Conservation (phyloP, 2,329 filamentous ascomycete genomes). For the Nemania sp. region DNA sequence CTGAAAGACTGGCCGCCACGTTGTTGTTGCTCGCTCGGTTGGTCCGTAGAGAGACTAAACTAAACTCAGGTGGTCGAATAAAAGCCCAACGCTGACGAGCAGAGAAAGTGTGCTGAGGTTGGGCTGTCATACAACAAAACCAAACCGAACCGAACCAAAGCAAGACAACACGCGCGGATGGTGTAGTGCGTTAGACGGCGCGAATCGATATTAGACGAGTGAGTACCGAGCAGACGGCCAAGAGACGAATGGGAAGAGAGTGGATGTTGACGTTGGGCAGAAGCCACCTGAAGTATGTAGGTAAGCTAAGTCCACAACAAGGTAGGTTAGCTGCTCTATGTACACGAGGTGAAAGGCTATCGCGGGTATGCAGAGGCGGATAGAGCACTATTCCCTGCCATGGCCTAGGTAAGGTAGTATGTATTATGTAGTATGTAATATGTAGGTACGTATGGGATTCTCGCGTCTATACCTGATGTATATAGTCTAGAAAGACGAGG, state of each 20-base stretch:
- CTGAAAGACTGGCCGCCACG: conserved; percentile 46
- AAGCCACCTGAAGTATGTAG: conserved; percentile 40
- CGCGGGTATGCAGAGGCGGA: conserved; percentile 38
- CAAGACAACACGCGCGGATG: conserved; percentile 31
- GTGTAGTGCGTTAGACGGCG: conserved; percentile 34
- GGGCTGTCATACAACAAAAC: conserved; percentile 38
- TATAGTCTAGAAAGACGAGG: conserved; percentile 30
- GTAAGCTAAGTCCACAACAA: conserved; percentile 33
- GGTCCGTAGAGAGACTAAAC: conserved; percentile 28
- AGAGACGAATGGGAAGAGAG: conserved; percentile 37
- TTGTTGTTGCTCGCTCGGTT: conserved; percentile 37
- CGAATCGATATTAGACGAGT: conserved; percentile 28
- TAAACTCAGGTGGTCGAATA: conserved; percentile 33
- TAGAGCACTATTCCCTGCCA: conserved; percentile 34
- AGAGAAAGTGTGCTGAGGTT: conserved; percentile 33
- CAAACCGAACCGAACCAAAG: background rate
- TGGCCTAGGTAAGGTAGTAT: conserved; percentile 33
- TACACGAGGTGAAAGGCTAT: conserved; percentile 36
- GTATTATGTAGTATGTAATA: conserved; percentile 35
- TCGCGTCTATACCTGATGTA: conserved; percentile 38
- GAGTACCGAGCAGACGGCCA: conserved; percentile 27
- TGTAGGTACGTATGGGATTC: conserved; percentile 38
- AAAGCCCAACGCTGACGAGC: conserved; percentile 38
- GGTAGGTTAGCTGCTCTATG: conserved; percentile 34
- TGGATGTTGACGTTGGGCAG: conserved; percentile 39